Base-by-base conservation (phyloP, 176 grass and related monocot species). In the Canna indica region DNA sequence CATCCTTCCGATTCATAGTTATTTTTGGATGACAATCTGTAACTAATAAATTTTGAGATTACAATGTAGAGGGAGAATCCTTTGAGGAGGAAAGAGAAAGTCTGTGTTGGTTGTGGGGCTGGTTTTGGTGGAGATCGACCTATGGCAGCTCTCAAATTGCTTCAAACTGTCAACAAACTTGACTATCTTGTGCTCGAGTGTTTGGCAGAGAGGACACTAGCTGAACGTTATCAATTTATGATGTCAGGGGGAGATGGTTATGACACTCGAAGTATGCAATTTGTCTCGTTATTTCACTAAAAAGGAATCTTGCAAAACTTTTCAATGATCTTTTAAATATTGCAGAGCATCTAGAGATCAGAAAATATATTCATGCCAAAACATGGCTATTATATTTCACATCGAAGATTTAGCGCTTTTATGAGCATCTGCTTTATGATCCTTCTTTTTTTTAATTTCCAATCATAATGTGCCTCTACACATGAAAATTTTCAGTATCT, bases 161-260 rank as follows among this genome's bases (percentile, higher is more conserved):
- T 97, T 57, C 20, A 87, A 79, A 75, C 57, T 71, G 86, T 97
- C 29, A 54, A 82, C 52, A 83, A 97, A 79, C 78, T 97, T 70
- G 85, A 97, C 52, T 97, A 97, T 67, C 75, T 97, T 69, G 83
- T 97, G 29, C 80, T 97, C 7, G 88, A 97, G 71, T 97, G 93
- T 83, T 80, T 97, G 77, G 93, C 88, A 0, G 93, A 97, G 79
- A 72, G 93, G 73, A 97, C 93, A 69, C 82, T 97, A 27, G 93
- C 86, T 5, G 93, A 97, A 33, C 67, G 81, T 31, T 97, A 85
- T 69, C 77, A 78, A 56, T 77, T 75, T 73, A 85, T 85, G 86
- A 67, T 64, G 31, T 81, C 79, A 2, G 93, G 86, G 64, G 86
- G 86, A 57, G 88, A 97, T 80, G 93, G 88, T 68, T 97, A 85